Evolutionary conservation across 176 grass and related monocot species (phyloP).

Genomic region (Lolium multiflorum): DNA sequence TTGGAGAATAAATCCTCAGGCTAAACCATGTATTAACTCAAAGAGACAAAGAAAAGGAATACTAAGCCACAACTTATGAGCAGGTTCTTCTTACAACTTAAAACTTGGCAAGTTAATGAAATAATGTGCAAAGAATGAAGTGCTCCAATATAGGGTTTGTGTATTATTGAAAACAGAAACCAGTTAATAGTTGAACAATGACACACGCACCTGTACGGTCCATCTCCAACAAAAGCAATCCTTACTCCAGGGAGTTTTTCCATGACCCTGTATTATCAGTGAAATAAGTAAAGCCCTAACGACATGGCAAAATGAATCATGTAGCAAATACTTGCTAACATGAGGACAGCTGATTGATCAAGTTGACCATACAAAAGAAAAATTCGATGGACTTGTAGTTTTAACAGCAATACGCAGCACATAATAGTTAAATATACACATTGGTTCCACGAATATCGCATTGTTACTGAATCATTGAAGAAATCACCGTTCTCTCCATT

Average conservation of each 20-base stretch:
- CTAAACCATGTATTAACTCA: constrained; percentile 14
- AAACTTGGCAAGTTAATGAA: constrained; percentile 16
- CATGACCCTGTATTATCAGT: constrained; percentile 76
- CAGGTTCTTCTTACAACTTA: constrained; percentile 21
- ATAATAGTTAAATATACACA: constrained; percentile 34
- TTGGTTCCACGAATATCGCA: constrained; percentile 1
- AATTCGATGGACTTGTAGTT: neutral
- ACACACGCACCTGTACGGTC: constrained; percentile 83
- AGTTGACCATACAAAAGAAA: neutral
- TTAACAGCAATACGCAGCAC: constrained; percentile 16
- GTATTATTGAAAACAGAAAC: constrained; percentile 36
- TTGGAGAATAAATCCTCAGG: neutral
- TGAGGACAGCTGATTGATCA: constrained; percentile 26
- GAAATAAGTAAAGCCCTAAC: constrained; percentile 41
- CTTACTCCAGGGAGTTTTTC: constrained; percentile 81
- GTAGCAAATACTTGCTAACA: constrained; percentile 14
- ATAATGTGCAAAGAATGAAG: constrained; percentile 1
- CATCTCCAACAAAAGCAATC: constrained; percentile 96
- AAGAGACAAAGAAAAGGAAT: neutral
- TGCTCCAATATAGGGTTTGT: neutral
- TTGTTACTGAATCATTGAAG: constrained; percentile 1
- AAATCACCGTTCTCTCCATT: constrained; percentile 10
- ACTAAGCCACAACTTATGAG: neutral
- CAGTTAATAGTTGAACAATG: constrained; percentile 22
- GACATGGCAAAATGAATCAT: constrained; percentile 19